Evolutionary conservation across 345 rosid species (phyloP).

Genomic region (Ailanthus altissimus): DNA sequence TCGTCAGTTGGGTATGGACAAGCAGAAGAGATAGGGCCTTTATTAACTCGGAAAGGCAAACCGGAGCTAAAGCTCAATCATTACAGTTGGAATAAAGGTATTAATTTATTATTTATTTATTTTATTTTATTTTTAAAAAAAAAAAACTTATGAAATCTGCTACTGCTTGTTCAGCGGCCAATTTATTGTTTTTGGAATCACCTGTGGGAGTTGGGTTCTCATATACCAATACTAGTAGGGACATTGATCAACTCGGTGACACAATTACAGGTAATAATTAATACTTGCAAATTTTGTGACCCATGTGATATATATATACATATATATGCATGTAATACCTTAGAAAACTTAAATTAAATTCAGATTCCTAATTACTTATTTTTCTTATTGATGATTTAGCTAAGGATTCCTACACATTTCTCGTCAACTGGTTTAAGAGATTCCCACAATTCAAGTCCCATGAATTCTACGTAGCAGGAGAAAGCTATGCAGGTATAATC

Average conservation of each 20-base stretch:
- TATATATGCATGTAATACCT: too few relatives aligned
- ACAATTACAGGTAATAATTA: conserved; percentile 41
- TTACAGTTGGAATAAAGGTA: conserved; percentile 74
- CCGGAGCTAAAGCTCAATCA: conserved; percentile 56
- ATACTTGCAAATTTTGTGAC: too few relatives aligned
- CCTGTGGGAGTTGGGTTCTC: conserved; percentile 75
- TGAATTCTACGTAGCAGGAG: conserved; percentile 65
- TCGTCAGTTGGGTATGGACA: conserved; percentile 77
- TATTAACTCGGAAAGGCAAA: conserved; percentile 57
- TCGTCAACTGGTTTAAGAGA: conserved; percentile 64
- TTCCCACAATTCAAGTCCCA: conserved; percentile 65
- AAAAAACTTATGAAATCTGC: too few relatives aligned
- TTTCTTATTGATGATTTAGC: conserved; percentile 33
- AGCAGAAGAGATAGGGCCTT: conserved; percentile 83
- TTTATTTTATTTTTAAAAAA: too few relatives aligned
- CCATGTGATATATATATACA: too few relatives aligned
- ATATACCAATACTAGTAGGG: conserved; percentile 49
- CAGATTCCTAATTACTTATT: not conserved
- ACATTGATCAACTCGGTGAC: conserved; percentile 59
- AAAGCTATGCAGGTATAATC: conserved; percentile 66
- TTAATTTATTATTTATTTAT: too few relatives aligned
- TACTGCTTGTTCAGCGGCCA: conserved; percentile 45
- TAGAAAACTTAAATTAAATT: too few relatives aligned
- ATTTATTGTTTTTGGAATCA: conserved; percentile 63
- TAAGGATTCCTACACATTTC: conserved; percentile 55